Percentiles rank a stretch among this genome's conserved stretches.
Evolutionary conservation across 2,329 filamentous ascomycete species (phyloP).

Genomic region (Cytospora leucostoma): DNA sequence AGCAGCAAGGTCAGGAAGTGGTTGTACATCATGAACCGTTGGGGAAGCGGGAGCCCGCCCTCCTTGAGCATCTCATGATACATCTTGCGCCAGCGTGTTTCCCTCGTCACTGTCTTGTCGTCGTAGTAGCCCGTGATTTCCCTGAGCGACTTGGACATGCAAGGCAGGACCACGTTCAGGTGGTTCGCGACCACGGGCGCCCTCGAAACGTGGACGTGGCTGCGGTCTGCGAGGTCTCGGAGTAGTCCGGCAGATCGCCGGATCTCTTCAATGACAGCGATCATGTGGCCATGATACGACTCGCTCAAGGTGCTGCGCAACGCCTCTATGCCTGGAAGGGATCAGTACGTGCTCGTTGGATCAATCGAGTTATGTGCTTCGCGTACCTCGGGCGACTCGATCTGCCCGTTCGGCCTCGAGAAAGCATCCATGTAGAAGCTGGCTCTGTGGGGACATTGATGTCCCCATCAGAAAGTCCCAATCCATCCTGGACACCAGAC

Average conservation of each 20-base stretch:
- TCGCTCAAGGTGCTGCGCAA: constrained; percentile 50
- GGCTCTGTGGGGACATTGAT: constrained; percentile 26
- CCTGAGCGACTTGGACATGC: constrained; percentile 52
- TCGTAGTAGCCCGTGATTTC: constrained; percentile 57
- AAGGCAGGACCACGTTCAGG: constrained; percentile 58
- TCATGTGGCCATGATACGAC: constrained; percentile 49
- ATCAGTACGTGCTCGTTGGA: not conserved
- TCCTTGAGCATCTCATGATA: constrained; percentile 57
- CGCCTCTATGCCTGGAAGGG: constrained; percentile 45
- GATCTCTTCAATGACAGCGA: constrained; percentile 51
- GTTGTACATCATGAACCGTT: constrained; percentile 59
- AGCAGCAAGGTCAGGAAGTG: constrained; percentile 53
- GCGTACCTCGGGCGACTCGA: constrained; percentile 39
- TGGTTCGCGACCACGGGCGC: constrained; percentile 56
- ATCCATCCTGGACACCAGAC: constrained; percentile 11
- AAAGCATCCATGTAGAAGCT: constrained; percentile 55
- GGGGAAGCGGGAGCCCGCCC: constrained; percentile 51
- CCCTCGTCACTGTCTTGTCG: constrained; percentile 48
- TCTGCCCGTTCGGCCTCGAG: constrained; percentile 56
- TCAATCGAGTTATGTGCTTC: too few relatives aligned
- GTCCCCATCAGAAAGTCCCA: constrained; percentile 18
- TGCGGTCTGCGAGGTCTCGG: constrained; percentile 56
- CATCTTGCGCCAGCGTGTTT: constrained; percentile 60
- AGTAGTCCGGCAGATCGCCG: constrained; percentile 47
- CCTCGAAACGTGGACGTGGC: constrained; percentile 52